A percentile compares a stretch with the other conserved stretches of the same genome.
Conservation (phyloP, 1,139 yeast genomes). For the Pichia sp. region DNA sequence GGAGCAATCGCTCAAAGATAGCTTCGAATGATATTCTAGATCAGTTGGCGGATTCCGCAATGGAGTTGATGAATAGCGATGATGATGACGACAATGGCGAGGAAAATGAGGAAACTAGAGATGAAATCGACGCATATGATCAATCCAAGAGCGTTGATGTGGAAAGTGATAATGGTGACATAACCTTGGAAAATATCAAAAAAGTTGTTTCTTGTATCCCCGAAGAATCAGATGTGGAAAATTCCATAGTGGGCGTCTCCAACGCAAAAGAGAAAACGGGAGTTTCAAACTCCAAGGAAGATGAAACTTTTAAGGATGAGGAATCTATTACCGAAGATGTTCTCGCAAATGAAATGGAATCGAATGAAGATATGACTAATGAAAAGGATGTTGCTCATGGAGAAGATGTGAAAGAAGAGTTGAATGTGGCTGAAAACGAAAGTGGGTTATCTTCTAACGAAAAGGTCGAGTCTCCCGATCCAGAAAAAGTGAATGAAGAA, state of each 20-base stretch:
- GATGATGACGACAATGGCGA: slow-evolving; percentile 5
- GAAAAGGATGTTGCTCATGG: not conserved
- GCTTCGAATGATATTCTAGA: slow-evolving; percentile 9
- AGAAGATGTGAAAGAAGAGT: not conserved
- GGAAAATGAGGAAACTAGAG: not conserved
- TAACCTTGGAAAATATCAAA: not conserved
- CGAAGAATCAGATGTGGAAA: not conserved
- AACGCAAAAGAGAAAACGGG: not conserved
- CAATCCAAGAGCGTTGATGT: slow-evolving; percentile 20
- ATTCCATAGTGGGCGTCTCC: not conserved
- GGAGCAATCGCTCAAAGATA: slow-evolving; percentile 11
- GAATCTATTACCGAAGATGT: not conserved
- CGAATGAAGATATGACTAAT: not conserved
- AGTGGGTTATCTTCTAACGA: slow-evolving; percentile 1
- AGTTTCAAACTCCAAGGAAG: not conserved
- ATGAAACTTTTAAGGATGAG: slow-evolving; percentile 6
- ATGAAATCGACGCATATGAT: slow-evolving; percentile 1
- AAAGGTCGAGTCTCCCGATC: not conserved
- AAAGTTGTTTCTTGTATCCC: not conserved
- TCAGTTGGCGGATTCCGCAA: slow-evolving; percentile 12
- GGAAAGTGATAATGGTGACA: slow-evolving; percentile 12
- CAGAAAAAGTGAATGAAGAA: too few species aligned
- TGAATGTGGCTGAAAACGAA: slow-evolving; percentile 2
- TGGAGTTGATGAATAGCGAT: slow-evolving; percentile 10
- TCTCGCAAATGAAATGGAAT: not conserved